Percentiles rank a stretch among this genome's conserved stretches.
Evolutionary conservation across 495 filamentous ascomycete genomes (phyloP).

Genomic region (Physcia stellaris): DNA sequence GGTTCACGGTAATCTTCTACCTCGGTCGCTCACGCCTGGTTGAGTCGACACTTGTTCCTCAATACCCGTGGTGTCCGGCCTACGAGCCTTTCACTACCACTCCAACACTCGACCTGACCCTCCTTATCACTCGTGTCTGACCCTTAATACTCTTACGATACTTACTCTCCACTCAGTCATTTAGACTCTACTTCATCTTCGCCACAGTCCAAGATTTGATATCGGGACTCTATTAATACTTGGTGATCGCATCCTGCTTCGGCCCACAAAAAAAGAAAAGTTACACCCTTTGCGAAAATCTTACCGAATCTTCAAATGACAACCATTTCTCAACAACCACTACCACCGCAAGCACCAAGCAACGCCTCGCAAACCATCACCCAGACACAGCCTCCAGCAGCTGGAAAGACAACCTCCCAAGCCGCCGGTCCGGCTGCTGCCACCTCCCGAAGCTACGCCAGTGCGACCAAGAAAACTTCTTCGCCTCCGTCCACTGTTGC

Average conservation of each 20-base stretch:
- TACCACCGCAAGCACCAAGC: slow-evolving; percentile 42
- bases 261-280: slow-evolving; percentile 15
- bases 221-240: too few relatives aligned
- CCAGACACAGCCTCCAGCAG: slow-evolving; percentile 32
- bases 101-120: not conserved
- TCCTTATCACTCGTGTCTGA: not conserved
- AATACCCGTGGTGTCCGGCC: slow-evolving; percentile 6
- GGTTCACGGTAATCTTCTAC: too few relatives aligned
- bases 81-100: slow-evolving; percentile 2
- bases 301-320: slow-evolving; percentile 19
- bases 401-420: slow-evolving; percentile 47
- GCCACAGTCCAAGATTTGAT: too few relatives aligned
- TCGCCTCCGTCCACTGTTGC: slow-evolving; percentile 54
- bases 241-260: too few relatives aligned
- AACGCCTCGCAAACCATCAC: slow-evolving; percentile 32
- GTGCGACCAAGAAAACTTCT: slow-evolving; percentile 63
- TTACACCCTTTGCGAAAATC: slow-evolving; percentile 11
- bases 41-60: slow-evolving; percentile 11
- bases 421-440: slow-evolving; percentile 26
- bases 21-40: too few relatives aligned
- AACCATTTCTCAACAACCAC: slow-evolving; percentile 30
- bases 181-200: slow-evolving; percentile 9
- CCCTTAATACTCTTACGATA: not conserved
- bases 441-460: slow-evolving; percentile 48
- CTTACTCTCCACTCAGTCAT: slow-evolving; percentile 6